phyloP scores from a whole-genome alignment of 2,329 filamentous ascomycete species.

The Pezicula rhizophila region DNA sequence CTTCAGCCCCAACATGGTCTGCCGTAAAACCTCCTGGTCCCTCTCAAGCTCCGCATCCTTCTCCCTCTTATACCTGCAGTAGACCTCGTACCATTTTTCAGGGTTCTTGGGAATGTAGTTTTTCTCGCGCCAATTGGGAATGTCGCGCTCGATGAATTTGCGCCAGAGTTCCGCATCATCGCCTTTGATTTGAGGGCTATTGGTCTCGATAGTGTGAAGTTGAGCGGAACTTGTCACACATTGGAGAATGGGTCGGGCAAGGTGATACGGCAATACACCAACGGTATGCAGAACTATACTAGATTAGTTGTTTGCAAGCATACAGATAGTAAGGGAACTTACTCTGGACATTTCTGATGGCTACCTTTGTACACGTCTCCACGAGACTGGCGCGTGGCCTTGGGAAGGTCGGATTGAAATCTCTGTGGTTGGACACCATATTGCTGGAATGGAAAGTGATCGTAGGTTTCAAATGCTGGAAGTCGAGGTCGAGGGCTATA shows the following conservation, averaged over 20 bases:
- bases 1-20: constrained; percentile 50
- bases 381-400: constrained; percentile 45
- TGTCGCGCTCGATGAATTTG: constrained; percentile 71
- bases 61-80: constrained; percentile 59
- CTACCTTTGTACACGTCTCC: constrained; percentile 43
- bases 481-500: too few relatives aligned
- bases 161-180: constrained; percentile 71
- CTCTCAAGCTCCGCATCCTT: constrained; percentile 49
- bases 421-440: too few relatives aligned
- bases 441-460: too few relatives aligned
- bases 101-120: constrained; percentile 61
- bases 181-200: constrained; percentile 69
- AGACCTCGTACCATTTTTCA: constrained; percentile 71
- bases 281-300: constrained; percentile 57
- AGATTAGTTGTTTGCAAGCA: constrained; percentile 3
- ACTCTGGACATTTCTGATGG: constrained; percentile 45
- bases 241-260: constrained; percentile 61
- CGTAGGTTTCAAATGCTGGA: too few relatives aligned
- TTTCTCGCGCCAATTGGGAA: constrained; percentile 56
- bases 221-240: constrained; percentile 69
- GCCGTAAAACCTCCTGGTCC: constrained; percentile 50
- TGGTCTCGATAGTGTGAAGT: constrained; percentile 66
- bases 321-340: constrained; percentile 5
- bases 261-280: constrained; percentile 62
- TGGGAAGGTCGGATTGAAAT: constrained; percentile 1